phyloP scores from a whole-genome alignment of 345 rosid genomes.

The Conringia planisiliqua region DNA sequence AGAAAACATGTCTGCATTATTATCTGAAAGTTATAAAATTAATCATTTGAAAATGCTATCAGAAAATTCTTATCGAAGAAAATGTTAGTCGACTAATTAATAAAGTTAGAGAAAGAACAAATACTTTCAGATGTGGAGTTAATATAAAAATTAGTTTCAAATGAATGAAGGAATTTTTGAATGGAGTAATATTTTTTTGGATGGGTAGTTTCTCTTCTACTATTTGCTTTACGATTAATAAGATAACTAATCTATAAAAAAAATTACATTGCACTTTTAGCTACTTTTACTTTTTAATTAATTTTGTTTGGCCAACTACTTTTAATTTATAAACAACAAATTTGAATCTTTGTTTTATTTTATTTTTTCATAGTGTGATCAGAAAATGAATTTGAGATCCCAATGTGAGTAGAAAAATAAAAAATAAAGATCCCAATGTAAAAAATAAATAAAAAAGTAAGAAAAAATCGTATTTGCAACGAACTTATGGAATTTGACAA shows the following conservation, averaged over 20 bases:
- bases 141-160: no score
- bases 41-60: no score
- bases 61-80: no score
- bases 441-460: neutral
- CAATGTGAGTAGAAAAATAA: constrained; percentile 1
- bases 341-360: neutral
- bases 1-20: neutral
- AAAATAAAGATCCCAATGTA: neutral
- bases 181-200: no score
- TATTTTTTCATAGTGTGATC: neutral
- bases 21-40: no score
- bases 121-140: no score
- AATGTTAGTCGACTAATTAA: neutral
- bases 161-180: no score
- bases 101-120: neutral
- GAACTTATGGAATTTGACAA: constrained; percentile 13
- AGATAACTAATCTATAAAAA: no score
- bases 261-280: no score
- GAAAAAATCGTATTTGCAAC: neutral
- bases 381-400: constrained; percentile 22
- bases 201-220: no score
- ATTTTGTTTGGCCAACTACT: neutral
- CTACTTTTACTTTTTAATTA: no score
- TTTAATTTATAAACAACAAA: neutral
- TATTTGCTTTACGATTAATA: no score